A percentile compares a stretch with the other conserved stretches of the same genome.
Conservation (phyloP, 192 early-diverging fungal genomes). For the Backusella mclennaniae region DNA sequence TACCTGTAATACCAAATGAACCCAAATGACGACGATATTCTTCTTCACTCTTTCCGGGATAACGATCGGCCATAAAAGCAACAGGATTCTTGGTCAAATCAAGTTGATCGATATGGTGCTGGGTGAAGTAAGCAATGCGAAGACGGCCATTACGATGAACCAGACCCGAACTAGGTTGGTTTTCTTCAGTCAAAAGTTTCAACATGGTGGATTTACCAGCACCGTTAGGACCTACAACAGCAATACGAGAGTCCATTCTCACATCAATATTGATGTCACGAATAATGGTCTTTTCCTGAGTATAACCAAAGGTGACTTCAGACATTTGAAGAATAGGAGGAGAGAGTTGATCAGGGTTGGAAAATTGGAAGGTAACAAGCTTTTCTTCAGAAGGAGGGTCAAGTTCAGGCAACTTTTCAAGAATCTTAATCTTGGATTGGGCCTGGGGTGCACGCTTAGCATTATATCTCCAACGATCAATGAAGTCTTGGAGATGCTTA, state of each 20-base stretch:
- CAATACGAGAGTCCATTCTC: conserved; percentile 96
- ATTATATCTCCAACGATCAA: conserved; percentile 99
- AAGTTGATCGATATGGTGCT: conserved; percentile 98
- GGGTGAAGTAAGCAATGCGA: conserved; percentile 92
- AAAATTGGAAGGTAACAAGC: conserved; percentile 85
- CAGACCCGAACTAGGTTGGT: conserved; percentile 76
- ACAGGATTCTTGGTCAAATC: conserved; percentile 83
- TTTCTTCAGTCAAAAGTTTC: conserved; percentile 83
- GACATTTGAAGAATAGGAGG: conserved; percentile 97
- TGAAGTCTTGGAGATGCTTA: conserved; percentile 95
- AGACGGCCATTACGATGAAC: conserved; percentile 92
- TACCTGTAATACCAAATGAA: conserved; percentile 94
- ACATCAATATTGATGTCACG: conserved; percentile 86
- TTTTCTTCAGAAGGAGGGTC: conserved; percentile 82
- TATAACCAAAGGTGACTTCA: conserved; percentile 89
- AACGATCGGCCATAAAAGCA: conserved; percentile 84
- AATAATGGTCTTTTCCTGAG: conserved; percentile 76
- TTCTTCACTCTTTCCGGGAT: conserved; percentile 90
- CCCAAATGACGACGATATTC: conserved; percentile 95
- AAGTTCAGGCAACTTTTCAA: conserved; percentile 94
- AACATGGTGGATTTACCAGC: conserved; percentile 98
- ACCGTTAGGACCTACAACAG: conserved; percentile 99
- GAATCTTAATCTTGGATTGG: conserved; percentile 96
- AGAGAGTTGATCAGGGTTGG: conserved; percentile 89
- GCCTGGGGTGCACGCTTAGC: conserved; percentile 96